Percentiles rank a stretch among this genome's conserved stretches.
Evolutionary conservation across 2,329 filamentous ascomycete species (phyloP).

Genomic region (Myriosclerotinia duriaeana): DNA sequence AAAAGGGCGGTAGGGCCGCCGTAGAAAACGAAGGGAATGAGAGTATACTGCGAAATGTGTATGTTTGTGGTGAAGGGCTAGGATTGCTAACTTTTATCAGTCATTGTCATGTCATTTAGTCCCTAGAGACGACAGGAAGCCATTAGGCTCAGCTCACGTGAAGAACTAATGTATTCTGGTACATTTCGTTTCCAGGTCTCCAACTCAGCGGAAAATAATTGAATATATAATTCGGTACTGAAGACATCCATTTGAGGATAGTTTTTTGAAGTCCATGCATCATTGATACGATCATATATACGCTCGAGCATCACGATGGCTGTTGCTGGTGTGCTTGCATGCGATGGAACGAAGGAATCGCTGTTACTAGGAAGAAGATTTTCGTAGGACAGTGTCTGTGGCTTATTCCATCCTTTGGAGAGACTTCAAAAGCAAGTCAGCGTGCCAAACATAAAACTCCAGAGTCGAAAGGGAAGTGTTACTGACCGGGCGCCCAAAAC

Average conservation of each 20-base stretch:
- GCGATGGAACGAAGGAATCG: slow-evolving; percentile 24
- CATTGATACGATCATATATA: slow-evolving; percentile 29
- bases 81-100: slow-evolving; percentile 26
- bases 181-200: slow-evolving; percentile 32
- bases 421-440: slow-evolving; percentile 9
- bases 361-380: slow-evolving; percentile 28
- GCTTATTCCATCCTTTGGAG: slow-evolving; percentile 35
- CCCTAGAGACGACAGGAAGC: neutral
- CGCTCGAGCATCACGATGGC: slow-evolving; percentile 31
- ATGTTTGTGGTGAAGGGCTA: slow-evolving; percentile 29
- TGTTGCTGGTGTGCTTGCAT: neutral
- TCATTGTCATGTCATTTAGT: neutral
- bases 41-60: slow-evolving; percentile 32
- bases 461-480: neutral
- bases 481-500: slow-evolving; percentile 37
- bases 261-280: slow-evolving; percentile 10
- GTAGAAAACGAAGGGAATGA: slow-evolving; percentile 33
- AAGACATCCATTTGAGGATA: slow-evolving; percentile 28
- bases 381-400: slow-evolving; percentile 33
- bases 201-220: slow-evolving; percentile 34
- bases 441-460: neutral
- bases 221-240: slow-evolving; percentile 34
- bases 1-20: slow-evolving; percentile 30
- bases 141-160: slow-evolving; percentile 26
- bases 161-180: slow-evolving; percentile 24